Evolutionary conservation across 495 filamentous ascomycete genomes (phyloP).

Genomic region (Acidiella bohemica): DNA sequence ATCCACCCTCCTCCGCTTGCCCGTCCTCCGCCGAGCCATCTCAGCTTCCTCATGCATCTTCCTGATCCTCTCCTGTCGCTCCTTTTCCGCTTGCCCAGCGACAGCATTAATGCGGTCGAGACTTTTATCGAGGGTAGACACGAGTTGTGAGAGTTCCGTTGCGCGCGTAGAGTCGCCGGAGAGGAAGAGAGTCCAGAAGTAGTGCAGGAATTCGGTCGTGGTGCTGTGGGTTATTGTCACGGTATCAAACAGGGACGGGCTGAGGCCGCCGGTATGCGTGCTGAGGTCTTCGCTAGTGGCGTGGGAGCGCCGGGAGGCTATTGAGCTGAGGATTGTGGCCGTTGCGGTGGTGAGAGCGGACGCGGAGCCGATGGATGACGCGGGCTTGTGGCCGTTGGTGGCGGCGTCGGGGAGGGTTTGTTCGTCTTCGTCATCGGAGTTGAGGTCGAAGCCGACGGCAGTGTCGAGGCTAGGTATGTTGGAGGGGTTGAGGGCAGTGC

Average conservation of each 20-base stretch:
- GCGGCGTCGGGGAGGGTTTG: background rate
- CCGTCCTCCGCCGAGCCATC: conserved; percentile 53
- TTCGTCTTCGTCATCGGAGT: conserved; percentile 50
- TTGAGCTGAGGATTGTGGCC: conserved; percentile 42
- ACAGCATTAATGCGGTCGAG: conserved; percentile 72
- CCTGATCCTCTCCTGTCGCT: conserved; percentile 45
- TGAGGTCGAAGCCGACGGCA: conserved; percentile 47
- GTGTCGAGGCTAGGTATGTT: conserved; percentile 39
- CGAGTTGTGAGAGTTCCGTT: conserved; percentile 57
- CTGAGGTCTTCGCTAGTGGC: conserved; percentile 25
- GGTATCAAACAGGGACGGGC: conserved; percentile 51
- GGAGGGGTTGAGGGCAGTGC: conserved; percentile 40
- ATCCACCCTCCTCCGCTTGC: conserved; percentile 52
- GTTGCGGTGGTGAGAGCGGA: conserved; percentile 41
- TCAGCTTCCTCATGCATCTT: conserved; percentile 52
- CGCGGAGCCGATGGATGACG: conserved; percentile 43
- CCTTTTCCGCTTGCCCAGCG: conserved; percentile 62
- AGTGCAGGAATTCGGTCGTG: conserved; percentile 83
- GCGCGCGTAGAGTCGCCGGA: conserved; percentile 71
- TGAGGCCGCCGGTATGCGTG: conserved; percentile 43
- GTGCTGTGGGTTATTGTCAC: conserved; percentile 80
- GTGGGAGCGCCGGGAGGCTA: conserved; percentile 38
- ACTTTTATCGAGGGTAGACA: conserved; percentile 62
- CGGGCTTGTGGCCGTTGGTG: background rate
- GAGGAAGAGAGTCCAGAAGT: conserved; percentile 84